Conservation (phyloP, 2,329 filamentous ascomycete species). For the Cryphonectria radicalis region DNA sequence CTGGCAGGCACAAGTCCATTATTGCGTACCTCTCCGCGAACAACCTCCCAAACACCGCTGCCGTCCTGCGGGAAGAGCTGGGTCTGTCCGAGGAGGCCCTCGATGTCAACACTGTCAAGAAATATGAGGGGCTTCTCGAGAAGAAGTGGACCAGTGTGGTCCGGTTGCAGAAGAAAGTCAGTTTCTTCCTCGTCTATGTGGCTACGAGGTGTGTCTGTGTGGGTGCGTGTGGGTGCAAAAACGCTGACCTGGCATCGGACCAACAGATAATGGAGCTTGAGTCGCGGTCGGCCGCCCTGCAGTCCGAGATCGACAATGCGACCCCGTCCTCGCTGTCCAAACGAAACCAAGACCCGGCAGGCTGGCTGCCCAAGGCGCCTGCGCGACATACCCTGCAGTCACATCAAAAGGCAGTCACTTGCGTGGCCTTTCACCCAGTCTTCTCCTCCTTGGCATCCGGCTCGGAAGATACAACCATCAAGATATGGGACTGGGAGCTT, state of each 20-base stretch:
- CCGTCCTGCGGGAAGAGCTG: constrained; percentile 77
- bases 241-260: constrained; percentile 26
- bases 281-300: constrained; percentile 70
- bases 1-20: constrained; percentile 82
- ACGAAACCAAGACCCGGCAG: constrained; percentile 80
- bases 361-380: constrained; percentile 85
- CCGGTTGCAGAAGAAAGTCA: constrained; percentile 89
- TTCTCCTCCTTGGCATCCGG: constrained; percentile 90
- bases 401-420: constrained; percentile 80
- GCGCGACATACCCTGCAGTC: constrained; percentile 82
- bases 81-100: constrained; percentile 71
- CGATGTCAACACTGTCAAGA: constrained; percentile 82
- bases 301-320: constrained; percentile 82
- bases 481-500: constrained; percentile 96
- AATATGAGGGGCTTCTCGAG: constrained; percentile 91
- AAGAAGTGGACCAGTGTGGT: constrained; percentile 99
- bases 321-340: constrained; percentile 77
- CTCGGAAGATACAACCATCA: constrained; percentile 91
- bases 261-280: constrained; percentile 90
- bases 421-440: constrained; percentile 88
- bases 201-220: constrained; percentile 9
- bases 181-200: constrained; percentile 31
- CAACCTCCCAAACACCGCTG: constrained; percentile 71
- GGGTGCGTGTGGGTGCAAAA: background rate
- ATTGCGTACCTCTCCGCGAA: constrained; percentile 83